Evolutionary conservation across 805 yeast genomes (phyloP).

Genomic region (Barnettozyma sucrosica): DNA sequence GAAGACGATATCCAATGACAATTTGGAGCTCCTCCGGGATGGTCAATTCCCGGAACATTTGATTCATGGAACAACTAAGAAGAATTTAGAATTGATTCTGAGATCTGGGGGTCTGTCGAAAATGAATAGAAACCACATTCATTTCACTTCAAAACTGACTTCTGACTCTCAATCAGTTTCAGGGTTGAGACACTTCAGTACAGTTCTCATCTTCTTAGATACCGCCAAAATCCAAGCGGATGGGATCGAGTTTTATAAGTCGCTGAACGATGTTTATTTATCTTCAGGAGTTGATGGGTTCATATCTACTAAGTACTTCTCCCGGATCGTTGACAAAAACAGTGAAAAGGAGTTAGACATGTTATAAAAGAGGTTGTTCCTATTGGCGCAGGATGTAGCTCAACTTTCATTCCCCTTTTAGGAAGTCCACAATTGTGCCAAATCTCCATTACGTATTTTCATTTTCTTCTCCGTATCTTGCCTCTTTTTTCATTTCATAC

Average conservation of each 20-base stretch:
- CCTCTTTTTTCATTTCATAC: not conserved
- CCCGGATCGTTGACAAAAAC: constrained; percentile 29
- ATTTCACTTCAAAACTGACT: constrained; percentile 62
- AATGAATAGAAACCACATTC: constrained; percentile 83
- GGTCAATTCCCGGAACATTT: constrained; percentile 45
- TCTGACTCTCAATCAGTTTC: constrained; percentile 46
- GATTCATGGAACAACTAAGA: constrained; percentile 73
- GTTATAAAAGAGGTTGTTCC: not conserved
- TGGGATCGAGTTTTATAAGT: constrained; percentile 46
- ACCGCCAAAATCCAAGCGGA: constrained; percentile 37
- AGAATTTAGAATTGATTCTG: constrained; percentile 43
- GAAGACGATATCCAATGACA: constrained; percentile 34
- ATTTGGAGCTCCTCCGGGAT: constrained; percentile 33
- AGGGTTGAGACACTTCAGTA: constrained; percentile 60
- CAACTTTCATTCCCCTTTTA: not conserved
- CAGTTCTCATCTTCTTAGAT: constrained; percentile 60
- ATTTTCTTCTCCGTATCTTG: not conserved
- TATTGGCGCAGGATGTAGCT: not conserved
- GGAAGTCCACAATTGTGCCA: not conserved
- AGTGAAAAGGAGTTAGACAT: constrained; percentile 11
- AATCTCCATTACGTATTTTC: not conserved
- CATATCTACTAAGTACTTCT: constrained; percentile 40
- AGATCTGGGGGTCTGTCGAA: constrained; percentile 49
- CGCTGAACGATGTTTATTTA: constrained; percentile 72
- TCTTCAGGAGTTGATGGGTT: constrained; percentile 58